phyloP scores from a whole-genome alignment of 306 rosid species.

The Sicyos baderoa region DNA sequence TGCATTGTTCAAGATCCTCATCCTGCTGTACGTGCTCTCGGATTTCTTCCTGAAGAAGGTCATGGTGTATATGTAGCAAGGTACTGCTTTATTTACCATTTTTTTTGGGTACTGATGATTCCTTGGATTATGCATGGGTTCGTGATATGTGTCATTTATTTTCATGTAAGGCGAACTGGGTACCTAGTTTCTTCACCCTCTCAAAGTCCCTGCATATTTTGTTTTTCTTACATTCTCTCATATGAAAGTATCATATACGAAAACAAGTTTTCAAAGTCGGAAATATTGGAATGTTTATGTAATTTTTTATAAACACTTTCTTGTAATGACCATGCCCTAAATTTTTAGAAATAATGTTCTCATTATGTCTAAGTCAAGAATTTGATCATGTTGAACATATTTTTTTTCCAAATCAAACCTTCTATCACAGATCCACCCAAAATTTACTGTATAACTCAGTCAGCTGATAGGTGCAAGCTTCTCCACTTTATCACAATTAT shows the following conservation, averaged over 20 bases:
- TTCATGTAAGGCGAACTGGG: neutral
- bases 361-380: neutral
- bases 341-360: neutral
- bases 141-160: neutral
- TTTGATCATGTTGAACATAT: neutral
- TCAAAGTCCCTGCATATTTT: neutral
- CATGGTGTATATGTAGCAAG: constrained; percentile 95
- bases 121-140: neutral
- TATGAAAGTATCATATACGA: neutral
- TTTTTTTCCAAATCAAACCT: neutral
- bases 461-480: no score
- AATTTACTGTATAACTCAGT: neutral
- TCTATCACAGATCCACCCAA: no score
- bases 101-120: neutral
- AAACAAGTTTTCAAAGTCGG: neutral
- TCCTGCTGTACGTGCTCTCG: constrained; percentile 94
- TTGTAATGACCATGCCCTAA: neutral
- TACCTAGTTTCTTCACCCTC: no score
- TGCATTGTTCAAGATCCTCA: constrained; percentile 93
- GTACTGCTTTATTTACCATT: constrained; percentile 29
- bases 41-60: constrained; percentile 98
- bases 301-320: neutral
- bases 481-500: no score
- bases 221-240: neutral
- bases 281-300: neutral